phyloP scores from a whole-genome alignment of 192 early-diverging fungal genomes.

The Coemansia asiatica region DNA sequence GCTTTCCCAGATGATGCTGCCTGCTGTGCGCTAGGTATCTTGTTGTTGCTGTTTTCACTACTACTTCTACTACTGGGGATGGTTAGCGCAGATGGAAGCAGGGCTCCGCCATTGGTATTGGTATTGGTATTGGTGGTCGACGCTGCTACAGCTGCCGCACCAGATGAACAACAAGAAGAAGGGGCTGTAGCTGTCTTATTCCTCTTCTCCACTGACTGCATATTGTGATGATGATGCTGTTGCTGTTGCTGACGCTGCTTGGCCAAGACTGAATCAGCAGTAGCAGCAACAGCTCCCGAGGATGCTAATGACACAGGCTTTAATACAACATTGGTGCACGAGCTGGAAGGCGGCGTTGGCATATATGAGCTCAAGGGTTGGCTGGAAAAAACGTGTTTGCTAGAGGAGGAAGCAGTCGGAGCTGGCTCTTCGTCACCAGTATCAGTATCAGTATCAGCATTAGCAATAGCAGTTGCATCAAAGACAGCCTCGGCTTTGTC shows the following conservation, averaged over 20 bases:
- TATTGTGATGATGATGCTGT: conserved; percentile 9
- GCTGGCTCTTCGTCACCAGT: background rate
- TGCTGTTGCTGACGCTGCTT: background rate
- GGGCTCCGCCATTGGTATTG: background rate
- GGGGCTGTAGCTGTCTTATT: background rate
- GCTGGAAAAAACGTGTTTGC: background rate
- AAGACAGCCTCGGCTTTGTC: no score
- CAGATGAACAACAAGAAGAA: background rate
- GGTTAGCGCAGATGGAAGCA: conserved; percentile 6
- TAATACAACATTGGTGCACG: background rate
- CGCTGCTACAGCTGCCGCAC: background rate
- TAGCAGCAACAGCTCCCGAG: background rate
- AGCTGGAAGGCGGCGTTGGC: conserved; percentile 3
- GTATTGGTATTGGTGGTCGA: background rate
- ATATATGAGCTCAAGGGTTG: background rate
- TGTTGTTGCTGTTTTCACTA: background rate
- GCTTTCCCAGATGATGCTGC: background rate
- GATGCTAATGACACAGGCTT: background rate
- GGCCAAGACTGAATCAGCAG: background rate
- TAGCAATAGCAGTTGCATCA: background rate
- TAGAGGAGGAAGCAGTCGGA: background rate
- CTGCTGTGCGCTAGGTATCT: background rate
- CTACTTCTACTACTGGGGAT: conserved; percentile 8
- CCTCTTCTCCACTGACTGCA: conserved; percentile 3
- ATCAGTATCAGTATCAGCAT: background rate